Evolutionary conservation across 1,139 yeast genomes (phyloP).

Genomic region (Diutina ranongensis): DNA sequence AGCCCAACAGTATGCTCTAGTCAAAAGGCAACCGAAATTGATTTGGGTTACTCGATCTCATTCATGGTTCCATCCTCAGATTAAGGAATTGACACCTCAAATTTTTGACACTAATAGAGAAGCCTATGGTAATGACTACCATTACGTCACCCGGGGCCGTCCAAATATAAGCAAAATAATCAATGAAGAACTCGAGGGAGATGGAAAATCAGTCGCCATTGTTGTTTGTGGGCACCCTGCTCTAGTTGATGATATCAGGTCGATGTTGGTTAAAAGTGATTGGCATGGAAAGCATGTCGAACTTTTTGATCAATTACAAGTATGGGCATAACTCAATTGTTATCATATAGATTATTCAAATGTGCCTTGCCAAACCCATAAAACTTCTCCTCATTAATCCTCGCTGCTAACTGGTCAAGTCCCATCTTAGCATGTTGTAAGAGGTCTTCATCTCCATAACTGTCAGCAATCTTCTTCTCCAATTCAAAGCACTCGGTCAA

Average conservation of each 20-base stretch:
- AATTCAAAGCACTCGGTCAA: slow-evolving; percentile 20
- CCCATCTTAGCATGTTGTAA: not conserved
- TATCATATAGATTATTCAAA: not conserved
- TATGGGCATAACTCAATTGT: not conserved
- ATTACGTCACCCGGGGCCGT: too few species aligned
- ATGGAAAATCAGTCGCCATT: not conserved
- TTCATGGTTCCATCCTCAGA: not conserved
- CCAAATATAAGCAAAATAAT: not conserved
- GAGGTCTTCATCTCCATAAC: not conserved
- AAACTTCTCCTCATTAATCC: not conserved
- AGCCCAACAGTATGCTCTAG: not conserved
- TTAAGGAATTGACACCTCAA: too few species aligned
- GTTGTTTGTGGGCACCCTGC: slow-evolving; percentile 4
- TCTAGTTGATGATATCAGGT: not conserved
- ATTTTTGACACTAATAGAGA: too few species aligned
- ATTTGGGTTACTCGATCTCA: not conserved
- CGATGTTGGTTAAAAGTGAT: not conserved
- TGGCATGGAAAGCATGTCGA: not conserved
- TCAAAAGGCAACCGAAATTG: not conserved
- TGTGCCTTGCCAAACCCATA: not conserved
- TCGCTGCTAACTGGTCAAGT: not conserved
- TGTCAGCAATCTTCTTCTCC: slow-evolving; percentile 23
- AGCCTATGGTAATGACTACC: too few species aligned
- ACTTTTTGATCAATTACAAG: slow-evolving; percentile 1
- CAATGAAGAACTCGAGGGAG: not conserved